A percentile compares a stretch with the other conserved stretches of the same genome.
Conservation (phyloP, 345 rosid genomes). For the Firmiana major region DNA sequence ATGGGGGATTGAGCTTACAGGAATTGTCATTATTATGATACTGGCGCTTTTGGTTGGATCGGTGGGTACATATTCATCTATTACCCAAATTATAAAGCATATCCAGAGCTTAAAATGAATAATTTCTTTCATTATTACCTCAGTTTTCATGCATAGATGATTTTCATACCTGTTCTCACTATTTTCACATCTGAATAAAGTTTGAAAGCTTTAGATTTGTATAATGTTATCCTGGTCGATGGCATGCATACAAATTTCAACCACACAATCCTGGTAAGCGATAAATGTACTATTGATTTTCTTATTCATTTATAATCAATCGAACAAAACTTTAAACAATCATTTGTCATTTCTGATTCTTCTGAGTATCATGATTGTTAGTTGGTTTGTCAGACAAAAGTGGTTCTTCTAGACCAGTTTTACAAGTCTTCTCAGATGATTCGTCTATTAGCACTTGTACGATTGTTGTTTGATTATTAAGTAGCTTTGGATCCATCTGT, state of each 20-base stretch:
- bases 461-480: constrained; percentile 15
- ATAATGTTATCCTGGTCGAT: no score
- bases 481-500: constrained; percentile 21
- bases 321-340: not conserved
- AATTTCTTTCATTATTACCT: not conserved
- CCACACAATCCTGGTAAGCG: no score
- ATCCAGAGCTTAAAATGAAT: not conserved
- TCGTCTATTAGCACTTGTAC: constrained; percentile 35
- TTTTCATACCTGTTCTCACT: not conserved
- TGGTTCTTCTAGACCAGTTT: constrained; percentile 40
- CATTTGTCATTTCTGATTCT: not conserved
- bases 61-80: constrained; percentile 25
- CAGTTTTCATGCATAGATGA: not conserved
- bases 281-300: not conserved
- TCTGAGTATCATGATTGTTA: not conserved
- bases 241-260: no score
- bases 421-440: constrained; percentile 21
- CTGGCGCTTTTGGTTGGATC: constrained; percentile 9
- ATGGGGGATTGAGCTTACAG: constrained; percentile 15
- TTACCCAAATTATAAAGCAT: constrained; percentile 9
- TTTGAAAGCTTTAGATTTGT: not conserved
- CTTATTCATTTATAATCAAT: not conserved
- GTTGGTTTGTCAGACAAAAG: constrained; percentile 36
- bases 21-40: constrained; percentile 12
- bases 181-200: not conserved